Conservation (phyloP, 345 rosid genomes). For the Sisymbrium irio region DNA sequence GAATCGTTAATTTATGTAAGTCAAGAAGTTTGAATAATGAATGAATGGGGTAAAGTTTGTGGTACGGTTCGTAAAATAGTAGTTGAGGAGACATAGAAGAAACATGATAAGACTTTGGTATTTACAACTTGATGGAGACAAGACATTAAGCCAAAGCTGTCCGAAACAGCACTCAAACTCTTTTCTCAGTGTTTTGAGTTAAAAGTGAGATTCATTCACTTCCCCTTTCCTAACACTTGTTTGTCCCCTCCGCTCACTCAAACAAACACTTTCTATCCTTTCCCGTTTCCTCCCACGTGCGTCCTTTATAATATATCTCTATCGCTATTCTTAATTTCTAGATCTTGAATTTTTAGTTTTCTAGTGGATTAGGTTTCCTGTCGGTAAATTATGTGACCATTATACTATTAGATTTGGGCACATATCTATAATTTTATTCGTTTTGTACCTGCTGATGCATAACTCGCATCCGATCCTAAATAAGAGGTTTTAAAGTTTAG, state of each 20-base stretch:
- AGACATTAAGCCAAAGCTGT: constrained; percentile 19
- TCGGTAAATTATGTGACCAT: constrained; percentile 19
- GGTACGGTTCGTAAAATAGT: constrained; percentile 27
- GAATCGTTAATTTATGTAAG: neutral
- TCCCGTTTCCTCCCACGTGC: constrained; percentile 25
- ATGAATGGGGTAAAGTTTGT: constrained; percentile 9
- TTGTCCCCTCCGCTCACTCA: constrained; percentile 10
- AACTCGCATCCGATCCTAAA: neutral
- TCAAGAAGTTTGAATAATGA: neutral
- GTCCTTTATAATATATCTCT: constrained; percentile 13
- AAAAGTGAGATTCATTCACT: constrained; percentile 24
- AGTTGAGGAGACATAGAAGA: constrained; percentile 31
- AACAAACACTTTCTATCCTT: constrained; percentile 17
- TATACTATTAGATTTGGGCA: constrained; percentile 5
- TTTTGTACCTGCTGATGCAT: constrained; percentile 11
- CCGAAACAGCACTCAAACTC: constrained; percentile 10
- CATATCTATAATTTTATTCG: constrained; percentile 2
- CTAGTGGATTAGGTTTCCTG: constrained; percentile 22
- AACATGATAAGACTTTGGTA: constrained; percentile 31
- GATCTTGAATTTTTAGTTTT: constrained; percentile 19
- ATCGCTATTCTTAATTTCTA: neutral
- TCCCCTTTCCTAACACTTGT: constrained; percentile 21
- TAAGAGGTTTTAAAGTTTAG: neutral
- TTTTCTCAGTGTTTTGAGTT: constrained; percentile 17
- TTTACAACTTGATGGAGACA: constrained; percentile 26